Percentiles rank a stretch among this genome's conserved stretches.
These are phyloP conservation scores for Boletus rufocinnamomeus DNA, from an alignment of 768 basidiomycete genomes.

Conservation along the genomic window DNA sequence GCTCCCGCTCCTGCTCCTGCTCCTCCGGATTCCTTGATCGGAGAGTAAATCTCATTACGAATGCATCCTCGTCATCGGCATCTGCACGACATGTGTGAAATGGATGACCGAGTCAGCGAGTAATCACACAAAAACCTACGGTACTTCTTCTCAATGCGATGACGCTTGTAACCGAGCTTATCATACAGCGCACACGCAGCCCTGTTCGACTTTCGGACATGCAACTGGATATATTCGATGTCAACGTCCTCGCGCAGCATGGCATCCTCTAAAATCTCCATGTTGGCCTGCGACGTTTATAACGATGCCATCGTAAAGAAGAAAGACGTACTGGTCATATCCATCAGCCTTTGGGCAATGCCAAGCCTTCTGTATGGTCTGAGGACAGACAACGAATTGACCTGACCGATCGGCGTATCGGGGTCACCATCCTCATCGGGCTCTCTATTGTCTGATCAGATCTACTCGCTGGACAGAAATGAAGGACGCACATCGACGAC, in stretches of 20 bases:
- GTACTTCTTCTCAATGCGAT: constrained; percentile 22
- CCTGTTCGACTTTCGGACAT: constrained; percentile 33
- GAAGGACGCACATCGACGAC: constrained; percentile 50
- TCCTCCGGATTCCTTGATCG: background rate
- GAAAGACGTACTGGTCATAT: constrained; percentile 25
- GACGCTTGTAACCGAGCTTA: constrained; percentile 26
- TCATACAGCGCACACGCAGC: constrained; percentile 26
- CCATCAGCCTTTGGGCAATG: constrained; percentile 31
- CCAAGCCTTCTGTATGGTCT: constrained; percentile 33
- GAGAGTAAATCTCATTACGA: constrained; percentile 25
- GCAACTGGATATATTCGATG: constrained; percentile 28
- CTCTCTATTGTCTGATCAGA: constrained; percentile 25
- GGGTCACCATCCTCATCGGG: constrained; percentile 17
- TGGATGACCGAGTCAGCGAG: background rate
- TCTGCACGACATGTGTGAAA: constrained; percentile 21
- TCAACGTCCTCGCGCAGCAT: constrained; percentile 21
- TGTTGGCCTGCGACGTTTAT: constrained; percentile 1
- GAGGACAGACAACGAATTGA: constrained; percentile 34
- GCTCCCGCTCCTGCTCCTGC: too few species aligned
- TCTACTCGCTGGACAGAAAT: background rate
- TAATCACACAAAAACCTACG: constrained; percentile 24
- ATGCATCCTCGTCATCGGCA: constrained; percentile 30
- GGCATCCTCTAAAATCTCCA: constrained; percentile 23
- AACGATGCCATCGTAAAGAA: background rate
- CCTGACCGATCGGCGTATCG: constrained; percentile 22